Evolutionary conservation across 2,329 filamentous ascomycete species (phyloP).

Genomic region (Aureobasidium lini): DNA sequence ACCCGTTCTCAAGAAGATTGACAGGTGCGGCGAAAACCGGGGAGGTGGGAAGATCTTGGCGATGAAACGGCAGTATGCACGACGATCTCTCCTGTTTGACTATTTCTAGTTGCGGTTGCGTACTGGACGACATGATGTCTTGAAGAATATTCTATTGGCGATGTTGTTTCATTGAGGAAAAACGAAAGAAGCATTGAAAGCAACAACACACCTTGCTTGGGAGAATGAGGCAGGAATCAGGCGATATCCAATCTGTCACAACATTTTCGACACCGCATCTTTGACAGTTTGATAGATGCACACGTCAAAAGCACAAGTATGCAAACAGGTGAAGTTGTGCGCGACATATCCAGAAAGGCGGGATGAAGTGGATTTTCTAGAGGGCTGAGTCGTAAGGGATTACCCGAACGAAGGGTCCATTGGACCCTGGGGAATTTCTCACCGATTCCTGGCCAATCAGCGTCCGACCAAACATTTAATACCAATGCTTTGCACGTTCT

Average conservation of each 20-base stretch:
- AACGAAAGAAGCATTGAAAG: neutral
- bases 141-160: neutral
- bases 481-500: constrained; percentile 5
- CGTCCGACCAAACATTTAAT: neutral
- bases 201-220: no score
- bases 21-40: neutral
- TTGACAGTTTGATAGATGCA: no score
- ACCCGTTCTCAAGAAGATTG: neutral
- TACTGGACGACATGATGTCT: neutral
- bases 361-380: neutral
- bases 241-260: no score
- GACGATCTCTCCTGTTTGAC: neutral
- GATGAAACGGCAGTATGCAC: neutral
- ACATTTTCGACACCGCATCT: no score
- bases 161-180: neutral
- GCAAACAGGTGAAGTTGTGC: neutral
- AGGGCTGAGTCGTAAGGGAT: neutral
- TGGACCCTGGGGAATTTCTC: neutral
- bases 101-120: neutral
- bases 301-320: neutral
- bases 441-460: neutral
- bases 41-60: neutral
- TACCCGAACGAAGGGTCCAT: neutral
- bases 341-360: neutral
- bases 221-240: no score